Evolutionary conservation across 140 eudicot species (phyloP).

Genomic region (Anethum foeniculum): DNA sequence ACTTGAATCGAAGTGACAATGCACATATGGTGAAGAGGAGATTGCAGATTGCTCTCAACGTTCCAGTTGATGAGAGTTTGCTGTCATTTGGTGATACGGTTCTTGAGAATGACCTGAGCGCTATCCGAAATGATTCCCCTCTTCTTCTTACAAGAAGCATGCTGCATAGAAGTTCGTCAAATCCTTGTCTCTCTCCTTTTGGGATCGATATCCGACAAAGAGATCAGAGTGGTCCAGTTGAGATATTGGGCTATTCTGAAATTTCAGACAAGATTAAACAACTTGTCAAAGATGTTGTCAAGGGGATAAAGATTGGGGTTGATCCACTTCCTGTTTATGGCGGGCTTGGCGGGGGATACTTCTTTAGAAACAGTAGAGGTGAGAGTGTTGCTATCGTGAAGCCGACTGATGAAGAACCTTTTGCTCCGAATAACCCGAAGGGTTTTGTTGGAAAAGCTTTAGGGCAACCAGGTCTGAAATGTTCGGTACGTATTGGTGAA

Average conservation of each 20-base stretch:
- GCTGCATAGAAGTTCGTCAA: constrained; percentile 76
- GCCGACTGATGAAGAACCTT: constrained; percentile 96
- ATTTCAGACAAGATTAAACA: constrained; percentile 35
- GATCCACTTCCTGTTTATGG: constrained; percentile 73
- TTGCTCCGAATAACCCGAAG: constrained; percentile 93
- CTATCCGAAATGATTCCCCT: constrained; percentile 72
- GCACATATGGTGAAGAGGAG: constrained; percentile 80
- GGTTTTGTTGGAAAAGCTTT: constrained; percentile 91
- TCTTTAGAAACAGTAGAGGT: constrained; percentile 55
- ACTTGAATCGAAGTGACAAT: constrained; percentile 71
- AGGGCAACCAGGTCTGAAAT: constrained; percentile 84
- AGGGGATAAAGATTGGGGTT: constrained; percentile 58
- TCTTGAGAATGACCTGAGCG: constrained; percentile 73
- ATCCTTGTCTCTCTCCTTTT: constrained; percentile 78
- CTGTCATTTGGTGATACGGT: constrained; percentile 79
- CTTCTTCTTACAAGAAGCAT: constrained; percentile 55
- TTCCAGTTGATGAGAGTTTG: constrained; percentile 66
- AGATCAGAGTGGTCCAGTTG: constrained; percentile 69
- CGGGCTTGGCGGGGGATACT: constrained; percentile 93
- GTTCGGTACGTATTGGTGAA: constrained; percentile 94
- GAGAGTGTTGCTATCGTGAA: constrained; percentile 90
- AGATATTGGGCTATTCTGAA: constrained; percentile 52
- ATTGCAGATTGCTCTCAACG: constrained; percentile 71
- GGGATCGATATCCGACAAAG: constrained; percentile 51
- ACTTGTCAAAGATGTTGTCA: constrained; percentile 52